Base-by-base conservation (phyloP, 1,139 yeast genomes). In the Taphrina pruni region DNA sequence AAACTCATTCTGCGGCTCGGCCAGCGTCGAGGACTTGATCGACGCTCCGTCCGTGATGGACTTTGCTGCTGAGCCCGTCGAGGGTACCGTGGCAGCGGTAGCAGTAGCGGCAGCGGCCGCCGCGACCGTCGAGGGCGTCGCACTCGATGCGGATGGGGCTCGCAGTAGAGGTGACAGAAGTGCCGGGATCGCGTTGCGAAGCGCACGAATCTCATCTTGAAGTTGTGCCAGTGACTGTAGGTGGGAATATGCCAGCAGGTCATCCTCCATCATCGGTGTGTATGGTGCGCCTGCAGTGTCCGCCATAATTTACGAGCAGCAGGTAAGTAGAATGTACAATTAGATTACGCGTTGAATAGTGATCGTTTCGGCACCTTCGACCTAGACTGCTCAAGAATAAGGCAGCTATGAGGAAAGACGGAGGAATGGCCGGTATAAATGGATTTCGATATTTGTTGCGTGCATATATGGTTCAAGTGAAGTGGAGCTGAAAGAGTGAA, bases 121-220 rank as follows among this genome's bases (percentile, higher is more conserved):
- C 32, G 32, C 32, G 7, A 6, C 12, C 36, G 54, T 17, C 11
- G 36, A 8, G 54, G 54, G 54, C n/a, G 54, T 50, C 36, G 21
- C 21, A 36, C 36, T 50, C n/a, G 54, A 50, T n/a, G 54, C 20
- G 12, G 36, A 6, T 26, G 58, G 58, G 8, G 43, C 58, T 11
- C 54, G 62, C 36, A 64, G 17, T 6, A 64, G 61, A 26, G 67
- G 67, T 21, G 67, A 55, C 6, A 64, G 50, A 48, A 64, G 67
- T 8, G 61, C 60, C 14, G 67, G 67, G 35, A 64, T 64, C 26
- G 56, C 60, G 61, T 46, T 21, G 6, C 67, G 60, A 21, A 64
- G 61, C n/a, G 45, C 39, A 8, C 43, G 61, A 21, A 64, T 64
- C 36, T 64, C 67, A 9, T 14, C 55, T 26, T 64, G 60, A 32